A percentile compares a stretch with the other conserved stretches of the same genome.
Conservation (phyloP, 495 filamentous ascomycete species). For the Xylaria flabelliformis region DNA sequence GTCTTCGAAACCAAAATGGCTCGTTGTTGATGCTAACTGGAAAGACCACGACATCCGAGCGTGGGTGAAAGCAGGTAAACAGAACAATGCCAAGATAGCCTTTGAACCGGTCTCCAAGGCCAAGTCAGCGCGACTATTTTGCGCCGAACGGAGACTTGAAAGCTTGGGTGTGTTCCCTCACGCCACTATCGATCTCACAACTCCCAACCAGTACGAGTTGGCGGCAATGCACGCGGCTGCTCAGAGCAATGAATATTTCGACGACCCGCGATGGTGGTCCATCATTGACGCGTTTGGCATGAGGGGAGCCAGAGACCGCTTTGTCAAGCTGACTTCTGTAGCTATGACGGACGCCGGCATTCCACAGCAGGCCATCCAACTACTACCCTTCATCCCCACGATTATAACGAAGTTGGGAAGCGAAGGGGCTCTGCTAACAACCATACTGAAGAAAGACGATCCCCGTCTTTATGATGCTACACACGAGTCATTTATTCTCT, state of each 20-base stretch:
- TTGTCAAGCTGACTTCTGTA: conserved; percentile 64
- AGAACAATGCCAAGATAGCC: conserved; percentile 62
- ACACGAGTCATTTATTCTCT: conserved; percentile 71
- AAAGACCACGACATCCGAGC: conserved; percentile 61
- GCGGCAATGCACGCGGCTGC: conserved; percentile 74
- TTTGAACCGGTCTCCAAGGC: conserved; percentile 90
- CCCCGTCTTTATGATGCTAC: conserved; percentile 64
- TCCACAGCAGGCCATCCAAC: conserved; percentile 79
- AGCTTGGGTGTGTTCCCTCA: conserved; percentile 63
- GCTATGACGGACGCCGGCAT: conserved; percentile 78
- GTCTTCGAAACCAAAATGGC: conserved; percentile 67
- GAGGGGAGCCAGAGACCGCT: conserved; percentile 64
- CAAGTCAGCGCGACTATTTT: conserved; percentile 77
- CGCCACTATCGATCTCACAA: conserved; percentile 69
- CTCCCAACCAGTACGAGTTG: conserved; percentile 85
- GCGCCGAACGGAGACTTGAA: conserved; percentile 37
- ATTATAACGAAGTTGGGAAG: conserved; percentile 84
- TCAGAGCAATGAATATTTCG: conserved; percentile 66
- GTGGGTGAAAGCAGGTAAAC: conserved; percentile 66
- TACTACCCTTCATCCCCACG: conserved; percentile 85
- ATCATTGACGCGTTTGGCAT: conserved; percentile 79
- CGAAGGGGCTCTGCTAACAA: conserved; percentile 78
- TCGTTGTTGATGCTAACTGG: conserved; percentile 88
- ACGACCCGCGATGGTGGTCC: conserved; percentile 74
- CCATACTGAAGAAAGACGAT: conserved; percentile 69